Evolutionary conservation across 768 basidiomycete species (phyloP).

Genomic region (Jaapia argillacea): DNA sequence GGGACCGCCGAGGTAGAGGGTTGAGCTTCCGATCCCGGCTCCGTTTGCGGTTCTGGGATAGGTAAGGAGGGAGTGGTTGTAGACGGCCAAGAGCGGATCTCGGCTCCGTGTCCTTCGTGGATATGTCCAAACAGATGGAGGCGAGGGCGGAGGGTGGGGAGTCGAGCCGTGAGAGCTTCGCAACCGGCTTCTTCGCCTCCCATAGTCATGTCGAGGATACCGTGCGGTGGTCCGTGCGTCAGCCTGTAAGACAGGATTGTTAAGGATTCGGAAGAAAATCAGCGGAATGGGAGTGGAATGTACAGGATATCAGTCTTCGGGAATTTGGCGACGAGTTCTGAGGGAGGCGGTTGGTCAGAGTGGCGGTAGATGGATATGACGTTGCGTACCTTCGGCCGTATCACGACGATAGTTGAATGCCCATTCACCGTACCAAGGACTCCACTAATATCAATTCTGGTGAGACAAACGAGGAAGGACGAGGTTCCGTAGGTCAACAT

Average conservation of each 20-base stretch:
- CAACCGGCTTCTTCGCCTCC: conserved; percentile 38
- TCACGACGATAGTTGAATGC: conserved; percentile 39
- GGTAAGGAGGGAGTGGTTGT: too few species aligned
- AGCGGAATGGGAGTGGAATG: neutral
- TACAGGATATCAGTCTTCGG: conserved; percentile 16
- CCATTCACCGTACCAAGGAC: conserved; percentile 36
- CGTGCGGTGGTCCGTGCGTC: conserved; percentile 51
- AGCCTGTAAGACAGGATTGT: conserved; percentile 11
- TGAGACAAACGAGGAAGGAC: neutral
- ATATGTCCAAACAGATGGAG: conserved; percentile 54
- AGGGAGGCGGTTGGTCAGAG: too few species aligned
- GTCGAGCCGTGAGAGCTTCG: conserved; percentile 25
- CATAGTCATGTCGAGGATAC: conserved; percentile 37
- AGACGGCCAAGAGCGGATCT: conserved; percentile 4
- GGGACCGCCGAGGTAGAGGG: too few species aligned
- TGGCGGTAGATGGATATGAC: neutral
- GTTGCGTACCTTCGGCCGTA: conserved; percentile 24
- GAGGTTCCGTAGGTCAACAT: conserved; percentile 15
- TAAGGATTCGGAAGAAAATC: neutral
- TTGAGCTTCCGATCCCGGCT: too few species aligned
- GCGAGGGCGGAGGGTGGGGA: conserved; percentile 21
- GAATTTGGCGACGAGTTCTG: conserved; percentile 6
- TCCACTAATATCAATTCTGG: conserved; percentile 33
- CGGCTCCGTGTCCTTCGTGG: conserved; percentile 49
- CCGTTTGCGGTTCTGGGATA: too few species aligned